Conservation (phyloP, 768 basidiomycete species). For the Lentinula aciculospora region DNA sequence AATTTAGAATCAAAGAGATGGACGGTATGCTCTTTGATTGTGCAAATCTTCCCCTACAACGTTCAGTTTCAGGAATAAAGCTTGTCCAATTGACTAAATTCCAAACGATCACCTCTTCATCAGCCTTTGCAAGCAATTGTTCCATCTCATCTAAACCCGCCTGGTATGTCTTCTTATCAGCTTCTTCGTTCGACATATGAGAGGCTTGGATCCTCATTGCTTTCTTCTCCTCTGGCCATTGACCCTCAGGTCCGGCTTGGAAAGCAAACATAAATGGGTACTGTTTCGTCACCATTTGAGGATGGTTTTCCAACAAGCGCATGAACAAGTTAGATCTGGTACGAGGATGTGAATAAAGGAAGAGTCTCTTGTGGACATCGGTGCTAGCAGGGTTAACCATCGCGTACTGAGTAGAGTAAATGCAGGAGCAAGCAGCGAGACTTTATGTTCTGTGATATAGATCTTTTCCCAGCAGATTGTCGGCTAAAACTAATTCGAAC, state of each 20-base stretch:
- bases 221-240: not conserved
- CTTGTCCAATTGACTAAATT: too few relatives aligned
- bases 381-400: not conserved
- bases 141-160: constrained; percentile 1
- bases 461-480: too few relatives aligned
- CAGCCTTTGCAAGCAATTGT: not conserved
- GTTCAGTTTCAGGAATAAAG: not conserved
- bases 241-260: not conserved
- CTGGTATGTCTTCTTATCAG: constrained; percentile 1
- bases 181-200: not conserved
- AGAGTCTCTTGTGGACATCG: not conserved
- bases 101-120: not conserved
- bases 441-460: too few relatives aligned
- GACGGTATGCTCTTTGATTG: constrained; percentile 2
- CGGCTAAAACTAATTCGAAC: too few relatives aligned
- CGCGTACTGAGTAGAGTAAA: not conserved
- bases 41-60: not conserved
- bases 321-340: constrained; percentile 6
- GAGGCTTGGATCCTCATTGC: not conserved
- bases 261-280: constrained; percentile 4
- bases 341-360: constrained; percentile 4
- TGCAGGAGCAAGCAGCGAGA: too few relatives aligned
- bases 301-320: constrained; percentile 2
- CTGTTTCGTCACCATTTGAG: not conserved
- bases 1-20: not conserved